Conservation (phyloP, 495 filamentous ascomycete genomes). For the Annulohypoxylon moriforme region DNA sequence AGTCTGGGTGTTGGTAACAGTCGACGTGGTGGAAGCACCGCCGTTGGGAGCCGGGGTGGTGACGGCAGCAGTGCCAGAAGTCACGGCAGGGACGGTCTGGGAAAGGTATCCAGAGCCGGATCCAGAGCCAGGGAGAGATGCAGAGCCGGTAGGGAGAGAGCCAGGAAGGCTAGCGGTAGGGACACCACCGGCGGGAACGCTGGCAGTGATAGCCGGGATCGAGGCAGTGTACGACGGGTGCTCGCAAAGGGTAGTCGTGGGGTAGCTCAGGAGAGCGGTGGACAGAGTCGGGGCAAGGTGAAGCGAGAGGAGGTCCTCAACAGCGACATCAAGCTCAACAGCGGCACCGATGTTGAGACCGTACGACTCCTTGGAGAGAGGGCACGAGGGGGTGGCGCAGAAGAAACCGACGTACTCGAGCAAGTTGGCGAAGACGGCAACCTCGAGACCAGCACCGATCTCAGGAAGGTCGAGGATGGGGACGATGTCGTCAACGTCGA, state of each 20-base stretch:
- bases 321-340: constrained; percentile 49
- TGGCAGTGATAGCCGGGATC: constrained; percentile 30
- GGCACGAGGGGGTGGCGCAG: constrained; percentile 45
- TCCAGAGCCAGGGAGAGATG: constrained; percentile 2
- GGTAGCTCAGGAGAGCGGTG: constrained; percentile 51
- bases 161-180: constrained; percentile 10
- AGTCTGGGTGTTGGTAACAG: constrained; percentile 41
- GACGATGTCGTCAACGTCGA: constrained; percentile 43
- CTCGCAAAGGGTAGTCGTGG: constrained; percentile 52
- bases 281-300: constrained; percentile 52
- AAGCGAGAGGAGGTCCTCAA: constrained; percentile 52
- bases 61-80: constrained; percentile 11
- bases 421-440: constrained; percentile 56
- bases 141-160: constrained; percentile 9
- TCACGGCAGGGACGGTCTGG: constrained; percentile 2
- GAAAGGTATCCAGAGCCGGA: constrained; percentile 15
- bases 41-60: constrained; percentile 23
- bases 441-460: constrained; percentile 55
- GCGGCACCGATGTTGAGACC: constrained; percentile 54
- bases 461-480: constrained; percentile 45
- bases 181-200: neutral
- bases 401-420: constrained; percentile 57
- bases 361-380: constrained; percentile 49
- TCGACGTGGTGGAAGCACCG: constrained; percentile 40
- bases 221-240: constrained; percentile 39